Evolutionary conservation across 257 asterid species (phyloP).

Genomic region (Salvia miltiorrhiza): DNA sequence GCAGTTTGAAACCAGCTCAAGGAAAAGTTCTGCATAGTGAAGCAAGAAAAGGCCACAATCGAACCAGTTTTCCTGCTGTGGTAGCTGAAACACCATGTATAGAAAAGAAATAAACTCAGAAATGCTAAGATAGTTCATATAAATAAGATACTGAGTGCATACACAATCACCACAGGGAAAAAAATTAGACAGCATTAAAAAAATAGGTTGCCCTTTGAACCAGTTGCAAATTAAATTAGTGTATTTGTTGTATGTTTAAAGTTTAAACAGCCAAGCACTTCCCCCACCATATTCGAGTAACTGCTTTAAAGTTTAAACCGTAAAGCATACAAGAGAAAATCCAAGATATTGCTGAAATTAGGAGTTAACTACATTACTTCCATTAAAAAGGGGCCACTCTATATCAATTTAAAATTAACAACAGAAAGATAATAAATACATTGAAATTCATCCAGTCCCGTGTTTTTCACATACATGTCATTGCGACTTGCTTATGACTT

Average conservation of each 20-base stretch:
- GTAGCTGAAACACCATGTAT: conserved; percentile 53
- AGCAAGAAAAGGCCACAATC: conserved; percentile 97
- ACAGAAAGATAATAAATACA: not conserved
- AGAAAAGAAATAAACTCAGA: conserved; percentile 12
- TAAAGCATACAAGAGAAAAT: not conserved
- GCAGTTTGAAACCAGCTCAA: conserved; percentile 52
- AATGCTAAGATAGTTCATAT: not conserved
- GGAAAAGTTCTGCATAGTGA: conserved; percentile 75
- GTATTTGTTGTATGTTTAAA: not conserved
- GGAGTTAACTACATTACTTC: not conserved
- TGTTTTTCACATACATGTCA: not conserved
- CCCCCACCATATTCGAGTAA: not conserved
- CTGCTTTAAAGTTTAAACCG: not conserved
- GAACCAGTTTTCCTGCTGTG: conserved; percentile 82
- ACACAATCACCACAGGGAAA: conserved; percentile 3
- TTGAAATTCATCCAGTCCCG: not conserved
- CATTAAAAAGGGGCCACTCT: not conserved
- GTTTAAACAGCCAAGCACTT: not conserved
- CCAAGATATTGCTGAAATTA: not conserved
- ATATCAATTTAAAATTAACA: not conserved
- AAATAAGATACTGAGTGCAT: not conserved
- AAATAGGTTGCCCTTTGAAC: not conserved
- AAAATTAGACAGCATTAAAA: conserved; percentile 4
- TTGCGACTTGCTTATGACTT: not conserved
- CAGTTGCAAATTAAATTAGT: conserved; percentile 11